Conservation (phyloP, 129 eudicot genomes). For the Ambrosia artemisiifolia region DNA sequence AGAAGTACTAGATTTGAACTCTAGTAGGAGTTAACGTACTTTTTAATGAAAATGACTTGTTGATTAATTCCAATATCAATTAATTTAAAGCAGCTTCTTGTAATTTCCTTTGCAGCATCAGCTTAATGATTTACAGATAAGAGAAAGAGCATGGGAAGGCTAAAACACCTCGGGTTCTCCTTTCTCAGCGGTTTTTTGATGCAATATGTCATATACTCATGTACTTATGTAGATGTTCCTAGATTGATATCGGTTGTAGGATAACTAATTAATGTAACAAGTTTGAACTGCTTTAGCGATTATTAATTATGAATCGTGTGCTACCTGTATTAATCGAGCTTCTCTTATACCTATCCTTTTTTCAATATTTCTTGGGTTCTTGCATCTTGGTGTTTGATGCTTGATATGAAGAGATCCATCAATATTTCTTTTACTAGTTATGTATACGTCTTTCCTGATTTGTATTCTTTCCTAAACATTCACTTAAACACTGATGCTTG, state of each 20-base stretch:
- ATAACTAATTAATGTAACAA: slow-evolving; percentile 1
- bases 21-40: not conserved
- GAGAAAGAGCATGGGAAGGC: slow-evolving; percentile 25
- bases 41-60: not conserved
- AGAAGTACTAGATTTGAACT: not conserved
- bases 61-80: not conserved
- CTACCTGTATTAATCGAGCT: slow-evolving; percentile 1
- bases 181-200: slow-evolving; percentile 16
- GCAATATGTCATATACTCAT: slow-evolving; percentile 4
- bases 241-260: not conserved
- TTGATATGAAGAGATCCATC: not conserved
- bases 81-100: not conserved
- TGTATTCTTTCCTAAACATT: too few relatives aligned
- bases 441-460: too few relatives aligned
- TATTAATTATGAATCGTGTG: slow-evolving; percentile 6
- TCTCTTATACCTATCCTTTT: not conserved
- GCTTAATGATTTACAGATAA: slow-evolving; percentile 9
- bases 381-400: not conserved
- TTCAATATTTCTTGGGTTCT: not conserved
- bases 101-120: slow-evolving; percentile 27
- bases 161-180: slow-evolving; percentile 20
- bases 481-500: too few relatives aligned
- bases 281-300: not conserved
- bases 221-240: slow-evolving; percentile 14
- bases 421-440: too few relatives aligned